Evolutionary conservation across 495 filamentous ascomycete genomes (phyloP), one percentile per base, ranked within the genome.

Genomic region (Aeminium ludgeri): DNA sequence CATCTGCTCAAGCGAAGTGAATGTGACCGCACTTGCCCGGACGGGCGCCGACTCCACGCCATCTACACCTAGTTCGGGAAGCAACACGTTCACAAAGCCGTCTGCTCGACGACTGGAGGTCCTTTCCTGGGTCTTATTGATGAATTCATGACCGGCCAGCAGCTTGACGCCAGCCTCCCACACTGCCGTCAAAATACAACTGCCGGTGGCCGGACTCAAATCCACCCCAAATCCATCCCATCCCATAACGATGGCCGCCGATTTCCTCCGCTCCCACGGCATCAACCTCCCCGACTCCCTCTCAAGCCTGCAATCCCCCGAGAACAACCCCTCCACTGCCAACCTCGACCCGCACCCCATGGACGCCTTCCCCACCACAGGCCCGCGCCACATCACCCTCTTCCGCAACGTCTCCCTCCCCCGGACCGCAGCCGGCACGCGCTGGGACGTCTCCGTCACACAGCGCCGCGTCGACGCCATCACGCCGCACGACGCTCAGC

Each of bases 361-460:
- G 11, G 19, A 36, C 31, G 18, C n/a, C 4, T 6, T 36, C 3
- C 12, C 30, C 18, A 13, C 13, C 16, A 19, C 11, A 6, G 10
- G 4, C n/a, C 8, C 10, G 33, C 15, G 19, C 17, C 4, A 32
- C 18, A 7, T 27, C 4, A 20, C 17, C 13, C 18, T 17, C 20
- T 30, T 50, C n/a, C 23, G 11, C 18, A 47, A 51, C 27, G 60
- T 66, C 20, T 59, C 59, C 38, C 55, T 74, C 2, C 58, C 65
- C 12, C 15, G 44, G 25, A 57, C 50, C 17, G 46, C 53, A 0
- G 40, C 54, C 10, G 40, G 54, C 10, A 60, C 55, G 0, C 48
- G 57, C 7, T 70, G 63, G 65, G 58, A 68, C 47, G 54, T 74
- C 36, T 48, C 54, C 19, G 46, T 73, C 29, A 43, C 45, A 4